Conservation (phyloP, 371 early-diverging fungal species). For the Apophysomyces variabilis region DNA sequence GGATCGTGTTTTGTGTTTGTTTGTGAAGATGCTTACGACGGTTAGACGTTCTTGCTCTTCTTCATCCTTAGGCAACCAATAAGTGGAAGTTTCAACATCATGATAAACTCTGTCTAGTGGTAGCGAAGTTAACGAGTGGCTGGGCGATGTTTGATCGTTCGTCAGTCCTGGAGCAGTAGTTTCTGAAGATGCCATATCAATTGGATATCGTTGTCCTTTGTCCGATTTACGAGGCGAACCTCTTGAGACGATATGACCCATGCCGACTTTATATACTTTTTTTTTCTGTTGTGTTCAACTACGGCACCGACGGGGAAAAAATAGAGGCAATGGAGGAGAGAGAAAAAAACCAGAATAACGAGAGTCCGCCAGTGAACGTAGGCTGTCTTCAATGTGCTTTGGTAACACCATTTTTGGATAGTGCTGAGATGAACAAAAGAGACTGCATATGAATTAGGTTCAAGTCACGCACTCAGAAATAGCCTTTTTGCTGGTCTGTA, state of each 20-base stretch:
- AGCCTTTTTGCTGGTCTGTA: no score
- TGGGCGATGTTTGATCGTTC: not conserved
- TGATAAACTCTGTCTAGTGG: not conserved
- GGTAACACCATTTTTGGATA: not conserved
- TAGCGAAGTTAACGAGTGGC: constrained; percentile 2
- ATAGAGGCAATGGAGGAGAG: not conserved
- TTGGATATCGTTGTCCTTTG: not conserved
- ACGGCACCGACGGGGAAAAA: not conserved
- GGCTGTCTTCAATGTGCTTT: not conserved
- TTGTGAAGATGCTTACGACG: constrained; percentile 10
- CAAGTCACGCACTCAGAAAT: no score
- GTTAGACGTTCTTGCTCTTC: constrained; percentile 22
- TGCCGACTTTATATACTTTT: not conserved
- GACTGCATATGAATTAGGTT: no score
- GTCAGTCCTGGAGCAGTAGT: not conserved
- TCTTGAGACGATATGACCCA: not conserved
- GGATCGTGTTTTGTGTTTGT: no score
- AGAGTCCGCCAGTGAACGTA: not conserved
- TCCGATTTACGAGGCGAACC: not conserved
- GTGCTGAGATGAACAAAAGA: not conserved
- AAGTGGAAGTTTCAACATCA: constrained; percentile 4
- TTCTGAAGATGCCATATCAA: not conserved
- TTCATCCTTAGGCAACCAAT: constrained; percentile 20
- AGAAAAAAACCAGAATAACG: not conserved
- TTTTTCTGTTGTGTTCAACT: not conserved